These are phyloP conservation scores for Aspergillus fructus DNA, from an alignment of 2,329 filamentous ascomycete genomes.

Conservation along the genomic window DNA sequence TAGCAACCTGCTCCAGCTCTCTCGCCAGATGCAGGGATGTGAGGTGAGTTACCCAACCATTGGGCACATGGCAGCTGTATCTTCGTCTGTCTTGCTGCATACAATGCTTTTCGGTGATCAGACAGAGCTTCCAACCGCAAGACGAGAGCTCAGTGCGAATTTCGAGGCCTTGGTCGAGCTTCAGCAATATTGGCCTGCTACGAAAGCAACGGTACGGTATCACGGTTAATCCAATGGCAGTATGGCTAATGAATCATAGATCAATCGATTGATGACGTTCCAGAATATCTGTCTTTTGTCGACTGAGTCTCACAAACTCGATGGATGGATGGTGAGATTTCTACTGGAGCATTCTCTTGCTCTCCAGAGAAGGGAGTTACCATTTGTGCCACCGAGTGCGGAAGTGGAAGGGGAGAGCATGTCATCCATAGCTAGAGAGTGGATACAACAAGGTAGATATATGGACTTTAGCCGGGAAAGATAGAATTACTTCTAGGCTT, in stretches of 20 bases:
- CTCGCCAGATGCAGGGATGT: constrained; percentile 20
- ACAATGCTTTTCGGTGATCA: constrained; percentile 32
- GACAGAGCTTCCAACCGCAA: constrained; percentile 8
- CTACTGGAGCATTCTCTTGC: background rate
- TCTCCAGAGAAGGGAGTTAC: background rate
- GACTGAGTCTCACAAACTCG: background rate
- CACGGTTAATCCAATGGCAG: too few relatives aligned
- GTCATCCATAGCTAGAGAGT: background rate
- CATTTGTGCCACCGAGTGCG: background rate
- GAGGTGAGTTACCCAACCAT: constrained; percentile 34
- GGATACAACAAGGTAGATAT: background rate
- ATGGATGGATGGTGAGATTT: constrained; percentile 5
- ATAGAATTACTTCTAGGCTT: too few relatives aligned
- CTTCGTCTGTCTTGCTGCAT: constrained; percentile 36
- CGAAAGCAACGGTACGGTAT: background rate
- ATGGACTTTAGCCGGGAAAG: background rate
- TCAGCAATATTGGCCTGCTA: background rate
- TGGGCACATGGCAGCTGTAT: constrained; percentile 37
- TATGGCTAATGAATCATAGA: too few relatives aligned
- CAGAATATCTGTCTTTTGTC: constrained; percentile 4
- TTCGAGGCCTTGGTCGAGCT: constrained; percentile 4
- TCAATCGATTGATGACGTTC: background rate
- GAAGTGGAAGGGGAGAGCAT: background rate
- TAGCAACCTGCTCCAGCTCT: constrained; percentile 15
- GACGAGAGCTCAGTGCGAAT: background rate